Evolutionary conservation across 179 eudicot genomes (phyloP).

Genomic region (Silene coronaria): DNA sequence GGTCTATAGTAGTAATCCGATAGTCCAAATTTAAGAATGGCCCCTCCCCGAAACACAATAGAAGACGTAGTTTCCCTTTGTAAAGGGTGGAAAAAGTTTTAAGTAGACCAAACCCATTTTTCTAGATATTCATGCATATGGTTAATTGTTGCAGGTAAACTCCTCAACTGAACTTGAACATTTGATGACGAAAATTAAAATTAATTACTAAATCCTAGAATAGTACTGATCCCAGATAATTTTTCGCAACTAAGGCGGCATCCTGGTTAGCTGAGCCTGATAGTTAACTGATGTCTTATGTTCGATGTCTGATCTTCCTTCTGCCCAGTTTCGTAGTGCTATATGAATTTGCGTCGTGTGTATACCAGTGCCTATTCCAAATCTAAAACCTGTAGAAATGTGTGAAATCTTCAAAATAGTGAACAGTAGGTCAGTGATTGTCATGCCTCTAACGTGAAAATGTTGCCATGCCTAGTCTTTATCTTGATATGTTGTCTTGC

Average conservation of each 20-base stretch:
- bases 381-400: too few species aligned
- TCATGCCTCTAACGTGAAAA: too few species aligned
- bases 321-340: too few species aligned
- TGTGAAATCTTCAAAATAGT: too few species aligned
- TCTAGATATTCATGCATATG: conserved; percentile 28
- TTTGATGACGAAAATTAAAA: conserved; percentile 24
- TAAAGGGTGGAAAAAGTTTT: neutral
- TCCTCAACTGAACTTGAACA: conserved; percentile 2
- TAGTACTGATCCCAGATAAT: neutral
- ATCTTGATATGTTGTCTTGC: too few species aligned
- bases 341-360: too few species aligned
- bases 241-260: neutral
- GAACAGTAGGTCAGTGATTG: too few species aligned
- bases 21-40: neutral
- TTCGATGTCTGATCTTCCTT: too few species aligned
- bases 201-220: neutral
- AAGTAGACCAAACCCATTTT: conserved; percentile 13
- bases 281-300: too few species aligned
- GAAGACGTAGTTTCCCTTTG: neutral
- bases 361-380: too few species aligned
- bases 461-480: too few species aligned
- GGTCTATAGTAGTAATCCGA: neutral
- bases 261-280: too few species aligned
- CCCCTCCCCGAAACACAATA: conserved; percentile 2
- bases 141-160: conserved; percentile 15